phyloP scores from a whole-genome alignment of 345 rosid species.

The Boechera divaricarpa region DNA sequence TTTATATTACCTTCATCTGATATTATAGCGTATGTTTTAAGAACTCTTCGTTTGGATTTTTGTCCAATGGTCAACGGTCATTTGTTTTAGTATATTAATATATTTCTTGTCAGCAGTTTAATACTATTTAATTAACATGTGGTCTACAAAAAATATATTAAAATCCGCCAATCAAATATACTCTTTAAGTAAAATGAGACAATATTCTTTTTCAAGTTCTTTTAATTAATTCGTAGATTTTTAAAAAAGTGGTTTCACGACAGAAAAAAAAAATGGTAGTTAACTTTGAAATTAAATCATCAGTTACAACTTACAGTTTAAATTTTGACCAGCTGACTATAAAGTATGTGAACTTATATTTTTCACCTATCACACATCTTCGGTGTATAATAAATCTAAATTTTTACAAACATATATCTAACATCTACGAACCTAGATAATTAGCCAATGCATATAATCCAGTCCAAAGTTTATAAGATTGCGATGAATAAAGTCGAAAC shows the following conservation, averaged over 20 bases:
- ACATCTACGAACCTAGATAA: too few species aligned
- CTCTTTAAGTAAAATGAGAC: background rate
- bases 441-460: too few species aligned
- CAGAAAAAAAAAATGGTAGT: background rate
- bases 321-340: background rate
- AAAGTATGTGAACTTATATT: background rate
- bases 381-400: too few species aligned
- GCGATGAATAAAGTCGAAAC: too few species aligned
- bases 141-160: background rate
- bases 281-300: background rate
- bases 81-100: background rate
- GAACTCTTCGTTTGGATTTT: conserved; percentile 22
- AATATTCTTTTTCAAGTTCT: background rate
- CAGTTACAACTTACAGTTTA: background rate
- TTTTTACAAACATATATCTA: too few species aligned
- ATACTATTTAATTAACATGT: conserved; percentile 3
- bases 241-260: background rate
- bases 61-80: conserved; percentile 13
- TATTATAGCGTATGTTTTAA: conserved; percentile 8
- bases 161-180: background rate
- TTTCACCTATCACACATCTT: background rate
- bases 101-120: background rate
- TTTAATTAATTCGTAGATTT: background rate
- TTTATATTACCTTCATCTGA: background rate
- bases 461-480: too few species aligned